Conservation (phyloP, 2,329 filamentous ascomycete species). For the Monosporascus sp. region DNA sequence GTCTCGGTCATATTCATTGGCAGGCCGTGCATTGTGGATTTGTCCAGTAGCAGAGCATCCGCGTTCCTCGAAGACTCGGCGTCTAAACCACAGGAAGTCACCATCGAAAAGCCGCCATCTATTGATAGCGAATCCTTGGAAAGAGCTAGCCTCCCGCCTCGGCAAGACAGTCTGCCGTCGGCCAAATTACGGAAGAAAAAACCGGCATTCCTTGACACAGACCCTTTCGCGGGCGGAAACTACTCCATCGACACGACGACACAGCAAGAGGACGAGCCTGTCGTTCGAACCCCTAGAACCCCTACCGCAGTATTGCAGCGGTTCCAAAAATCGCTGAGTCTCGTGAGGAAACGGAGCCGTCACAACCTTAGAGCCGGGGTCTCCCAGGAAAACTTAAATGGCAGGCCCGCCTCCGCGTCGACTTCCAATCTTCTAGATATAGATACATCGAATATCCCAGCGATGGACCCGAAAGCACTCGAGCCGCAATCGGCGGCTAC, state of each 20-base stretch:
- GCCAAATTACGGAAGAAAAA: constrained; percentile 29
- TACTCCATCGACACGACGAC: constrained; percentile 23
- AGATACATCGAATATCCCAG: constrained; percentile 19
- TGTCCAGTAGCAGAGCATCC: constrained; percentile 38
- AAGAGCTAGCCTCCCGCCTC: constrained; percentile 29
- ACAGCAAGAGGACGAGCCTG: constrained; percentile 22
- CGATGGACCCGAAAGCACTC: constrained; percentile 25
- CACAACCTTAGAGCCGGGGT: constrained; percentile 37
- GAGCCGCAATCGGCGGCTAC: constrained; percentile 19
- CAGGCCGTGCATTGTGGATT: constrained; percentile 53
- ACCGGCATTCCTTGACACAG: constrained; percentile 48
- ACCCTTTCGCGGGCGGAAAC: constrained; percentile 44
- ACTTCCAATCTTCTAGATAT: constrained; percentile 15
- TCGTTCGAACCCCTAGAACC: constrained; percentile 35
- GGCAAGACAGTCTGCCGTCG: constrained; percentile 38
- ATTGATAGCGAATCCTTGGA: constrained; percentile 23
- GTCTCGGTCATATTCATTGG: constrained; percentile 56
- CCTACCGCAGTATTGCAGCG: constrained; percentile 45
- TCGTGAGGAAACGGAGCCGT: constrained; percentile 51
- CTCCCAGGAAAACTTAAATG: constrained; percentile 28
- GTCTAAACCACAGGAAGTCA: constrained; percentile 24
- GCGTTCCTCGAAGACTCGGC: constrained; percentile 33
- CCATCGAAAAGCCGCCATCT: constrained; percentile 13
- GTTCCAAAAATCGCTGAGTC: constrained; percentile 44
- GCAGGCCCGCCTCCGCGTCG: constrained; percentile 24